Conservation (phyloP, 306 rosid species). For the Casuarina cunninghamiana region DNA sequence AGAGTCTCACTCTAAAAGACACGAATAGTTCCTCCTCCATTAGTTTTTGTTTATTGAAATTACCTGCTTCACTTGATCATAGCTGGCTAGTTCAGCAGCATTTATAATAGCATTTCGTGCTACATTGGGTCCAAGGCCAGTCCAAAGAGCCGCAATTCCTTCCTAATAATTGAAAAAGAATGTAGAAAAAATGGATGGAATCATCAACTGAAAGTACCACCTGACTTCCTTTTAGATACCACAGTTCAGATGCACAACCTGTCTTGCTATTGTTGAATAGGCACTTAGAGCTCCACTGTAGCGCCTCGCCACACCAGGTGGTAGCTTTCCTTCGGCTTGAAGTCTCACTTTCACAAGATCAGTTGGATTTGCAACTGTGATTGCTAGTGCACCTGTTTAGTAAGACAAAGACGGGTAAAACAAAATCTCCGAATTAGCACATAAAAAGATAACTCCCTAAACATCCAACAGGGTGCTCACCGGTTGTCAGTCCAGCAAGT, state of each 20-base stretch:
- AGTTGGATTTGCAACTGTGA: conserved; percentile 87
- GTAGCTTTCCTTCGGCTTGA: conserved; percentile 91
- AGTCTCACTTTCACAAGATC: conserved; percentile 97
- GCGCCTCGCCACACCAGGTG: conserved; percentile 87
- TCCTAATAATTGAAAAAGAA: conserved; percentile 48
- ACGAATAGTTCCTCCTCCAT: background rate
- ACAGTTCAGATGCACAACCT: conserved; percentile 51
- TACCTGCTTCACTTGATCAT: conserved; percentile 96
- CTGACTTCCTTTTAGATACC: conserved; percentile 10
- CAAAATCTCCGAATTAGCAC: background rate
- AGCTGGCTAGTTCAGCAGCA: conserved; percentile 98
- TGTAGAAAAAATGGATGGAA: conserved; percentile 14
- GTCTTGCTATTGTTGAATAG: conserved; percentile 82
- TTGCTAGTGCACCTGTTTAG: conserved; percentile 76
- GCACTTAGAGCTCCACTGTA: conserved; percentile 93
- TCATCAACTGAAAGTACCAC: conserved; percentile 11
- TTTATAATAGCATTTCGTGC: conserved; percentile 93
- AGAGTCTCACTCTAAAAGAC: conserved; percentile 21
- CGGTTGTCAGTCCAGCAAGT: conserved; percentile 91
- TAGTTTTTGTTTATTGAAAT: conserved; percentile 5
- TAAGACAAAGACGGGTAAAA: conserved; percentile 4
- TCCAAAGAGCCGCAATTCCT: conserved; percentile 92
- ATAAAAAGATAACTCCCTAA: conserved; percentile 2
- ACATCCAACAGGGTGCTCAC: conserved; percentile 43
- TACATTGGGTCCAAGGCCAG: conserved; percentile 93